These are phyloP conservation scores for Citrus reticulata DNA, from an alignment of 345 rosid genomes.

Conservation along the genomic window DNA sequence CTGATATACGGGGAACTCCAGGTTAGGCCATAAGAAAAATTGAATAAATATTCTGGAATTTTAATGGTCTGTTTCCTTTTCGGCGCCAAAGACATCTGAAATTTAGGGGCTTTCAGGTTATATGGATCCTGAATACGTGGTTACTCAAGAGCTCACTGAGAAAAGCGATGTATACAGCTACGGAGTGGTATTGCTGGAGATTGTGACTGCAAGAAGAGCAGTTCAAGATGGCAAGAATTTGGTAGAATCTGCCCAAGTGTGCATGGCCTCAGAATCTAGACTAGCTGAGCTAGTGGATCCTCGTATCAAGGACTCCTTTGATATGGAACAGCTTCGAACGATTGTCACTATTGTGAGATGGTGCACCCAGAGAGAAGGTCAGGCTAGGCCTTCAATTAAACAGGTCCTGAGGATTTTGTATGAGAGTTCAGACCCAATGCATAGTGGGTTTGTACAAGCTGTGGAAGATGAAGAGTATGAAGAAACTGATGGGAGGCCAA, in stretches of 20 bases:
- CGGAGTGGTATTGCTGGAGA: constrained; percentile 87
- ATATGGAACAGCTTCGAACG: constrained; percentile 72
- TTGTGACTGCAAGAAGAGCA: constrained; percentile 69
- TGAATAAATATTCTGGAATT: not conserved
- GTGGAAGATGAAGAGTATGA: constrained; percentile 60
- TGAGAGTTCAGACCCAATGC: constrained; percentile 80
- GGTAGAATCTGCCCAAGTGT: constrained; percentile 62
- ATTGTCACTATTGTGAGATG: constrained; percentile 62
- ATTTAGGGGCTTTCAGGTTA: constrained; percentile 53
- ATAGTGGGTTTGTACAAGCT: constrained; percentile 60
- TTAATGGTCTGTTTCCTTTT: not conserved
- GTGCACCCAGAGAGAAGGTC: constrained; percentile 89
- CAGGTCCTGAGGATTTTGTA: constrained; percentile 77
- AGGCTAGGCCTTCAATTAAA: constrained; percentile 80
- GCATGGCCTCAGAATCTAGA: constrained; percentile 54
- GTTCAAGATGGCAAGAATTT: constrained; percentile 74
- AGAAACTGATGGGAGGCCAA: constrained; percentile 60
- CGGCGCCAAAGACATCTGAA: constrained; percentile 9
- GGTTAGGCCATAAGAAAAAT: constrained; percentile 39
- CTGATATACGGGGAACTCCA: constrained; percentile 96
- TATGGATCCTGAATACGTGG: constrained; percentile 90
- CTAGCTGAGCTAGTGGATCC: constrained; percentile 65
- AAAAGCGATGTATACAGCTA: constrained; percentile 90
- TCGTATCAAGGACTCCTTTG: constrained; percentile 49
- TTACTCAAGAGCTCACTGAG: constrained; percentile 86